Evolutionary conservation across 2,329 filamentous ascomycete genomes (phyloP).

Genomic region (Corinectria fuckeliana): DNA sequence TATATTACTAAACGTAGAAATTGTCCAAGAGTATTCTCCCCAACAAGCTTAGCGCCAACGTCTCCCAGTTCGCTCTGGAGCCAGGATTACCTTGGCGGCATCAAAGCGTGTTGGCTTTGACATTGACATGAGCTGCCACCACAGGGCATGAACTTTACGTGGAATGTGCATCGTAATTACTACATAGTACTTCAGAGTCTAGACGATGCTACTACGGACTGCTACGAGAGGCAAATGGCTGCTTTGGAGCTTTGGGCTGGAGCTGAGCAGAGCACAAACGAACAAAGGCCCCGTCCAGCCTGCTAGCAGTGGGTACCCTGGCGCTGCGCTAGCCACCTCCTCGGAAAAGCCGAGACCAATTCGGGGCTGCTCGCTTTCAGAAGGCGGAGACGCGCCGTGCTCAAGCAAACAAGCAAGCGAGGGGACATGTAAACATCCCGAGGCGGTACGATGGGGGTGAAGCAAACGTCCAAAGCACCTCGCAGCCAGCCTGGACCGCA

Average conservation of each 20-base stretch:
- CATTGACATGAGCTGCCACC: background rate
- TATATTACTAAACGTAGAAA: background rate
- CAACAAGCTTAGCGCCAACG: conserved; percentile 9
- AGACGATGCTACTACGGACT: background rate
- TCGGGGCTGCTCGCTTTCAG: conserved; percentile 1
- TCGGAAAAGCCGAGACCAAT: background rate
- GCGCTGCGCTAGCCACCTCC: conserved; percentile 2
- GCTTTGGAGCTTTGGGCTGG: background rate
- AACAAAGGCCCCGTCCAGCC: conserved; percentile 5
- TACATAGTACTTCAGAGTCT: background rate
- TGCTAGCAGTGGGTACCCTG: conserved; percentile 13
- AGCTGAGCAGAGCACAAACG: conserved; percentile 7
- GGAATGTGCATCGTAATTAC: too few relatives aligned
- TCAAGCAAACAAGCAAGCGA: background rate
- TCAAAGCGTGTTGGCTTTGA: background rate
- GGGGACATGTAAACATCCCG: background rate
- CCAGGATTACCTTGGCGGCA: background rate
- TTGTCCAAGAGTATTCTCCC: background rate
- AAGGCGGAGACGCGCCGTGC: background rate
- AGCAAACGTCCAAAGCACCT: background rate
- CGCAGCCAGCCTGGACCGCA: background rate
- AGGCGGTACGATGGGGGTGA: background rate
- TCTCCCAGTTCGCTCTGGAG: conserved; percentile 2
- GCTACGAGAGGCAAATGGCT: too few relatives aligned
- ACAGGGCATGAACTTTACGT: background rate